A percentile compares a stretch with the other conserved stretches of the same genome.
Conservation (phyloP, 225 moss, liverwort and hornwort genomes). For the Sphagnum contortum region DNA sequence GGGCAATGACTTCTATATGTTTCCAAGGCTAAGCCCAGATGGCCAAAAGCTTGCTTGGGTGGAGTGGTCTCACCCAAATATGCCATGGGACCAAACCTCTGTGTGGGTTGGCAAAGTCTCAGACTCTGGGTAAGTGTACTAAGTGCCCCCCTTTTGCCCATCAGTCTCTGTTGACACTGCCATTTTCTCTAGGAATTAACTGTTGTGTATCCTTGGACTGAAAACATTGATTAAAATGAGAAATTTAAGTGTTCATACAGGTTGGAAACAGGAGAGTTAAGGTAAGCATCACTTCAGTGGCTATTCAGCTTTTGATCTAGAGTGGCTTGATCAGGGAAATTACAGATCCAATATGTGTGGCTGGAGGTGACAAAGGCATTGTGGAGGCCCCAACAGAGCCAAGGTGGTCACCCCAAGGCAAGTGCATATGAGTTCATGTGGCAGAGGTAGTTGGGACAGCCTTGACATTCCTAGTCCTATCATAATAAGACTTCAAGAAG, state of each 20-base stretch:
- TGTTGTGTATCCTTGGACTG: too few relatives aligned
- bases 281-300: too few relatives aligned
- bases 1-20: conserved; percentile 86
- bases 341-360: conserved; percentile 54
- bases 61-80: conserved; percentile 91
- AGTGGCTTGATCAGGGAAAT: conserved; percentile 31
- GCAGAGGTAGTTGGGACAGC: background rate
- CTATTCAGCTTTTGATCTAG: too few relatives aligned
- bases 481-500: too few relatives aligned
- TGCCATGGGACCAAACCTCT: conserved; percentile 87
- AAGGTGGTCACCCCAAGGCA: conserved; percentile 83
- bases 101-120: conserved; percentile 80
- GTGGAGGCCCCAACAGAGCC: conserved; percentile 79
- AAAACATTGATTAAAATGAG: too few relatives aligned
- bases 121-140: conserved; percentile 41
- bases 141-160: too few relatives aligned
- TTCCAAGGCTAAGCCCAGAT: conserved; percentile 78
- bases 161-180: too few relatives aligned
- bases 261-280: too few relatives aligned
- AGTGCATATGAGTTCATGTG: conserved; percentile 8
- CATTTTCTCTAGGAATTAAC: too few relatives aligned
- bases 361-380: conserved; percentile 49
- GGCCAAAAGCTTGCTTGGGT: conserved; percentile 65
- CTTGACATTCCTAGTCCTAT: too few relatives aligned
- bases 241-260: too few relatives aligned